Evolutionary conservation across 345 rosid species (phyloP), one percentile per base, ranked within the genome.

Genomic region (Brassica rapa): DNA sequence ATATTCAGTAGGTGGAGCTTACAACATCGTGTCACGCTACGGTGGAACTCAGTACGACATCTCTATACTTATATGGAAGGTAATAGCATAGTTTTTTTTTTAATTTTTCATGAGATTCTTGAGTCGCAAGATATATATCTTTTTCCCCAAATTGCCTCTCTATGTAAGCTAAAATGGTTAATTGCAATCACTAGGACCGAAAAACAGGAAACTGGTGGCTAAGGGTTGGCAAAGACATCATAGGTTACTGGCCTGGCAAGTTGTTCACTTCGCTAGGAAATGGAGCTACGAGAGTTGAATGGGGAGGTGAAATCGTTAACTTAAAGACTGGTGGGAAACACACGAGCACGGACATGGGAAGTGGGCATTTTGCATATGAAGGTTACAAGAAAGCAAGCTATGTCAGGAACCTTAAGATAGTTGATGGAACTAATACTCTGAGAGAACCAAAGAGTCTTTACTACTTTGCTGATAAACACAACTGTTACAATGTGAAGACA

Each of bases 1-100:
- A 73, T 82, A 82, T 61, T 88, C 87, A 5, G 80, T 90, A 77
- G 94, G 94, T 25, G 94, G 89, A 32, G 85, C 86, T 75, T 78
- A 87, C 76, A 71, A 79, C 32, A 88, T 87, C 41, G 66, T 86
- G 46, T 88, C 91, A 29, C 75, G 57, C 30, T 85, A 68, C 67
- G 76, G 84, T 72, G 83, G 80, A 73, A 41, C 83, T 71, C 94
- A 88, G 67, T 87, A 80, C 21, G 90, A 88, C 6, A 77, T 90
- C 67, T 73, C 84, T 59, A 51, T 90, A 41, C 90, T 88, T 39
- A 76, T 90, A 49, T 90, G 86, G 86, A 88, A 84, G 89, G 93
- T 88, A 84, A 81, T 43, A 21, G 15, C 56, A 24, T 11, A 66
- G n/a, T 27, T 68, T 3, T 37, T 68, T 6, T 37, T 19, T 19